Conservation (phyloP, 192 early-diverging fungal genomes). For the Umbelopsis ramanniana region DNA sequence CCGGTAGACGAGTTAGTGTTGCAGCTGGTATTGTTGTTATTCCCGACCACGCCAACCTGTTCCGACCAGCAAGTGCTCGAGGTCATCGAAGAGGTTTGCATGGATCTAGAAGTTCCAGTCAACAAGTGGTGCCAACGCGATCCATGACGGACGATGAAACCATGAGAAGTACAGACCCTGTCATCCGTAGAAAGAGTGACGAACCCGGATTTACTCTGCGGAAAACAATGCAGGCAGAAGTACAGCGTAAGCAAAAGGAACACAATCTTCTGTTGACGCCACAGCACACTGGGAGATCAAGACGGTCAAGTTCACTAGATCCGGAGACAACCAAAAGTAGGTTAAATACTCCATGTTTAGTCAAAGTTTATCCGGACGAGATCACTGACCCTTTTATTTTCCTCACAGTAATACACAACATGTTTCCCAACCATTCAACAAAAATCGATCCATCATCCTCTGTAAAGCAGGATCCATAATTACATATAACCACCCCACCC, state of each 20-base stretch:
- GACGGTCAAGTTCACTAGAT: conserved; percentile 7
- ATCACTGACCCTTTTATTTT: neutral
- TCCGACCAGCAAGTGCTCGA: conserved; percentile 3
- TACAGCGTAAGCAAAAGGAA: conserved; percentile 12
- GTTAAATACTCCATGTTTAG: neutral
- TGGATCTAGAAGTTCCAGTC: conserved; percentile 5
- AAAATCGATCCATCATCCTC: conserved; percentile 12
- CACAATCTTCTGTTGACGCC: neutral
- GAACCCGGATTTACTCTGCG: neutral
- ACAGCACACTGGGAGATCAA: neutral
- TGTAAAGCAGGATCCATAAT: neutral
- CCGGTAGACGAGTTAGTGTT: conserved; percentile 40
- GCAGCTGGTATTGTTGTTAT: conserved; percentile 45
- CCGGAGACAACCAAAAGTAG: conserved; percentile 14
- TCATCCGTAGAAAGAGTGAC: conserved; percentile 2
- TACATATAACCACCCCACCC: neutral
- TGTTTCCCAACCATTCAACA: conserved; percentile 17
- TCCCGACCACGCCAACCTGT: conserved; percentile 31
- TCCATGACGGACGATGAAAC: conserved; percentile 15
- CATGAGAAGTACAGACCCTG: neutral
- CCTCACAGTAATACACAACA: neutral
- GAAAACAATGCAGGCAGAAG: conserved; percentile 11
- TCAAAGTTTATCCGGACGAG: neutral
- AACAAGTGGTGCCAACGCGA: neutral
- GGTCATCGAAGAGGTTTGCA: conserved; percentile 4